A percentile compares a stretch with the other conserved stretches of the same genome.
Evolutionary conservation across 495 filamentous ascomycete genomes (phyloP).

Genomic region (Hypoxylon crocopeplum): DNA sequence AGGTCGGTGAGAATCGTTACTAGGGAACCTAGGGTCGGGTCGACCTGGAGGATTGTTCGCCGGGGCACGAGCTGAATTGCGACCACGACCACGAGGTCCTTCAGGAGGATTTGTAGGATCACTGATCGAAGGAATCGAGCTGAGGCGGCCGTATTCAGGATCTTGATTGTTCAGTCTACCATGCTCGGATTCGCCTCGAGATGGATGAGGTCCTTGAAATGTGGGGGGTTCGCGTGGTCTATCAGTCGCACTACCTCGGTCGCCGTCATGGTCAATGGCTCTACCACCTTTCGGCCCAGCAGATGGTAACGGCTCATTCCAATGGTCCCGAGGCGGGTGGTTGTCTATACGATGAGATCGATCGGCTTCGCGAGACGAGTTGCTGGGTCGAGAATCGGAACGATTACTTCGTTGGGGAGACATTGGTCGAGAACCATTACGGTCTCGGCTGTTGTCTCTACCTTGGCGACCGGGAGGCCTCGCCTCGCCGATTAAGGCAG

Average conservation of each 20-base stretch:
- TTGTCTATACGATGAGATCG: constrained; percentile 50
- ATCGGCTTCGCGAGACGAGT: constrained; percentile 51
- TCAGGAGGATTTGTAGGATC: constrained; percentile 67
- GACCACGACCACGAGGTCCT: constrained; percentile 68
- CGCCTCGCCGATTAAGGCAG: constrained; percentile 57
- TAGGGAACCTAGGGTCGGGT: constrained; percentile 45
- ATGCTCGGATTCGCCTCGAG: constrained; percentile 58
- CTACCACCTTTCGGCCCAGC: constrained; percentile 33
- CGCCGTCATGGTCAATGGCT: constrained; percentile 44
- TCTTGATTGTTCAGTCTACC: constrained; percentile 65
- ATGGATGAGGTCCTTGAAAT: constrained; percentile 38
- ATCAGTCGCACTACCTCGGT: constrained; percentile 43
- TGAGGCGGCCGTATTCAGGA: constrained; percentile 66
- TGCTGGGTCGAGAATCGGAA: constrained; percentile 43
- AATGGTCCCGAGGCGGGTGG: constrained; percentile 47
- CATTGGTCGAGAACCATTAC: constrained; percentile 51
- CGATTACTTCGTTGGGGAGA: constrained; percentile 60
- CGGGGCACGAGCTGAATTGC: constrained; percentile 46
- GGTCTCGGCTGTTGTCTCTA: constrained; percentile 55
- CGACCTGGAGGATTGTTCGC: constrained; percentile 43
- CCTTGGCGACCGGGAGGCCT: constrained; percentile 44
- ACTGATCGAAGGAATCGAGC: constrained; percentile 56
- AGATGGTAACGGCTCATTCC: constrained; percentile 37
- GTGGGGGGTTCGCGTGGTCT: constrained; percentile 44
- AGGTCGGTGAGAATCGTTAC: constrained; percentile 45